Evolutionary conservation across 1,284 basidiomycete genomes (phyloP).

Genomic region (Moesziomyces antarcticus): DNA sequence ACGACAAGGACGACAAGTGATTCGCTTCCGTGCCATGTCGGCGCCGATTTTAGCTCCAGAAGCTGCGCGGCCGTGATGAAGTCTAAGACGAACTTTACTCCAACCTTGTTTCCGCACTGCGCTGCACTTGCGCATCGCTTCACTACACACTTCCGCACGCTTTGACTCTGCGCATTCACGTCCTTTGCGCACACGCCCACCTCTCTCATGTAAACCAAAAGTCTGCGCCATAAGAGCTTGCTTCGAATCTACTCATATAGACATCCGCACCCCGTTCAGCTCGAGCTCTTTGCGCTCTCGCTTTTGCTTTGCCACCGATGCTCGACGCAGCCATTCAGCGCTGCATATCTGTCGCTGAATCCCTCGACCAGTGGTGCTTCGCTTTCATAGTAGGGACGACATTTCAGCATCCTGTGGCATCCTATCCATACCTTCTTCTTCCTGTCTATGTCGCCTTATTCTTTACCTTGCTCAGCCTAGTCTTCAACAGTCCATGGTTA

Average conservation of each 20-base stretch:
- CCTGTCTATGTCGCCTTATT: no score
- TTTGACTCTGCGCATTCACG: not conserved
- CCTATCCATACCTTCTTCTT: no score
- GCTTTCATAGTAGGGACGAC: no score
- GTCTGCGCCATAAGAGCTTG: not conserved
- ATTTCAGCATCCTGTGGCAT: no score
- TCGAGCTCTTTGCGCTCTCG: not conserved
- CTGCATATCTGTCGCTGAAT: no score
- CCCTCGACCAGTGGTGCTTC: no score
- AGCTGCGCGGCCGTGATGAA: not conserved
- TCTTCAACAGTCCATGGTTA: no score
- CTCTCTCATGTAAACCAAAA: not conserved
- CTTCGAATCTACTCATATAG: not conserved
- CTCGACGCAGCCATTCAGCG: no score
- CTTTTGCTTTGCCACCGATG: no score
- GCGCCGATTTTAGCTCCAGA: constrained; percentile 1
- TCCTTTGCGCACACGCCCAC: not conserved
- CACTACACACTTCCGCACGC: not conserved
- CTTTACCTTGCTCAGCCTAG: no score
- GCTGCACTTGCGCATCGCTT: not conserved
- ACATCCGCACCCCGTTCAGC: not conserved
- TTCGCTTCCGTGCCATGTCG: constrained; percentile 12
- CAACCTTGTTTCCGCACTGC: not conserved
- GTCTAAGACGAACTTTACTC: not conserved
- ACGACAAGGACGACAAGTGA: constrained; percentile 13